phyloP scores from a whole-genome alignment of 495 filamentous ascomycete genomes.

The Aspergillus nanangensis region DNA sequence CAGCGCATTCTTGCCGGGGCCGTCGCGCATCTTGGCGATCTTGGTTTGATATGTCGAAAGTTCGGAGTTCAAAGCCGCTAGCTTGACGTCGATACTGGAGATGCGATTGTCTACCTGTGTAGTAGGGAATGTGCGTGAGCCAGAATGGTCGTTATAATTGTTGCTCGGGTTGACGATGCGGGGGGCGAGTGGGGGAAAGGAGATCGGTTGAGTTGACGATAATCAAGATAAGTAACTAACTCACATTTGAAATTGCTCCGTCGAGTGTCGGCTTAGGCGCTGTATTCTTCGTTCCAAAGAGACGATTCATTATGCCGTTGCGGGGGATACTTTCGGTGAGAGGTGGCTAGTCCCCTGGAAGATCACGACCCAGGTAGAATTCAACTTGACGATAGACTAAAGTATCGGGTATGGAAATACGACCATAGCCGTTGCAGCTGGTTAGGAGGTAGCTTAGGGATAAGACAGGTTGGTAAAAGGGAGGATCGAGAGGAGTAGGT shows the following conservation, averaged over 20 bases:
- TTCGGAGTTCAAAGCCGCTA: slow-evolving; percentile 86
- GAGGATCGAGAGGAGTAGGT: too few species aligned
- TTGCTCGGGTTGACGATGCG: not conserved
- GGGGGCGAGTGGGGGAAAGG: slow-evolving; percentile 9
- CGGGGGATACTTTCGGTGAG: too few species aligned
- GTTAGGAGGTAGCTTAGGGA: too few species aligned
- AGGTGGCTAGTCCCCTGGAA: too few species aligned
- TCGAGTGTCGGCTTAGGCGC: slow-evolving; percentile 88
- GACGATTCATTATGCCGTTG: slow-evolving; percentile 73
- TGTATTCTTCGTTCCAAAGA: slow-evolving; percentile 86
- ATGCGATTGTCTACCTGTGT: slow-evolving; percentile 75
- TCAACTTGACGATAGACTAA: not conserved
- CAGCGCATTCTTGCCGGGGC: slow-evolving; percentile 88
- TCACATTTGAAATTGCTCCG: slow-evolving; percentile 79
- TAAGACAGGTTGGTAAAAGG: too few species aligned
- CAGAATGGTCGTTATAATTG: slow-evolving; percentile 4
- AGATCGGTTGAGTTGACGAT: slow-evolving; percentile 2
- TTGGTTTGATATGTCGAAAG: slow-evolving; percentile 83
- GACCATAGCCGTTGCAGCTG: too few species aligned
- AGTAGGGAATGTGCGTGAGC: not conserved
- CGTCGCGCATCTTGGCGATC: slow-evolving; percentile 91
- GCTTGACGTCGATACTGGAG: slow-evolving; percentile 89
- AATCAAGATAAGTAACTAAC: slow-evolving; percentile 9
- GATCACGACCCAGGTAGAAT: not conserved
- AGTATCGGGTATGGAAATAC: too few species aligned